Percentiles rank a stretch among this genome's conserved stretches.
These are phyloP conservation scores for Phlegmacium glaucopus DNA, from an alignment of 768 basidiomycete genomes.

Conservation along the genomic window DNA sequence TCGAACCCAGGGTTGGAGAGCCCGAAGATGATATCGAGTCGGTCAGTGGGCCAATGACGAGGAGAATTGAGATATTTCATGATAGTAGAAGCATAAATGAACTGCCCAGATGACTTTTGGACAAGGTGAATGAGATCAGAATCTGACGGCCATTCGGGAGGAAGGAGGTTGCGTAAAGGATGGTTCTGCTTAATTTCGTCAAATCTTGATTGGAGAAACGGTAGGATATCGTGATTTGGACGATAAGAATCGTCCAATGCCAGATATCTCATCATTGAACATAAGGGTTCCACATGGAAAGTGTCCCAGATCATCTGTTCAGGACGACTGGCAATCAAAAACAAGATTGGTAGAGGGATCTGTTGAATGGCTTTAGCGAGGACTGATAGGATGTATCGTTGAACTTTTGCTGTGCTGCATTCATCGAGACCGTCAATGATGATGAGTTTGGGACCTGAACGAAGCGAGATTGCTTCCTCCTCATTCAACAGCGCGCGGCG, in stretches of 20 bases:
- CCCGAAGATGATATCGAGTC: slow-evolving; percentile 9
- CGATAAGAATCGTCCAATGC: slow-evolving; percentile 9
- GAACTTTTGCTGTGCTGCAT: too few relatives aligned
- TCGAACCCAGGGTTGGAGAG: too few relatives aligned
- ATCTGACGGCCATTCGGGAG: too few relatives aligned
- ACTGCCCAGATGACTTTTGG: too few relatives aligned
- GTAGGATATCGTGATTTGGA: slow-evolving; percentile 9
- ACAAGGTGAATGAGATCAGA: too few relatives aligned
- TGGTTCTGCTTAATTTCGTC: slow-evolving; percentile 7
- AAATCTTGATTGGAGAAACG: slow-evolving; percentile 9
- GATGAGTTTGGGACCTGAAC: slow-evolving; percentile 9
- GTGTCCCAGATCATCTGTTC: slow-evolving; percentile 12
- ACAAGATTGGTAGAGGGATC: slow-evolving; percentile 7
- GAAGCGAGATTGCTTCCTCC: slow-evolving; percentile 6
- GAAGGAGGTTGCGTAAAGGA: neutral
- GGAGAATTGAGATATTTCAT: neutral
- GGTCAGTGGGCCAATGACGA: slow-evolving; percentile 6
- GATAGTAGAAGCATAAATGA: too few relatives aligned
- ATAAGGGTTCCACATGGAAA: slow-evolving; percentile 8
- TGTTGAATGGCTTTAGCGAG: too few relatives aligned
- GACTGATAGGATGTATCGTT: too few relatives aligned
- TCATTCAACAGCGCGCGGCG: slow-evolving; percentile 11
- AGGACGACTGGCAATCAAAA: slow-evolving; percentile 19
- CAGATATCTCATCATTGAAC: slow-evolving; percentile 1
- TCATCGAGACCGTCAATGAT: too few relatives aligned